phyloP scores from a whole-genome alignment of 768 basidiomycete genomes.

The Panaeolus cyanescens region DNA sequence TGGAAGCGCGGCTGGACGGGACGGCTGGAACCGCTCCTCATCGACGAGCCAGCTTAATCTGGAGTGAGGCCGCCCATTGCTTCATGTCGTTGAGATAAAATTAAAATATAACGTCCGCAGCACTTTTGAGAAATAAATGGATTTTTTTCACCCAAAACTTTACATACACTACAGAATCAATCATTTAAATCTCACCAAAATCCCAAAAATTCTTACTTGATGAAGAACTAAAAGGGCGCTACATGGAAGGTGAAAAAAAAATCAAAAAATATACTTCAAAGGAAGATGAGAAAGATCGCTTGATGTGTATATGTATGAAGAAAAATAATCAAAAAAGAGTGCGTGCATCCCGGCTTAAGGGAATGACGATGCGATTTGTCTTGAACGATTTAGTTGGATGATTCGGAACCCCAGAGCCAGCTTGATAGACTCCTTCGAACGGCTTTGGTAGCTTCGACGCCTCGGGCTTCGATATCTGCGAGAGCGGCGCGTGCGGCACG shows the following conservation, averaged over 20 bases:
- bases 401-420: not conserved
- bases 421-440: not conserved
- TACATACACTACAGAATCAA: not conserved
- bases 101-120: too few relatives aligned
- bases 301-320: not conserved
- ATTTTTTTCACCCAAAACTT: not conserved
- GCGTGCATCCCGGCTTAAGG: not conserved
- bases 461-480: not conserved
- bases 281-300: not conserved
- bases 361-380: conserved; percentile 4
- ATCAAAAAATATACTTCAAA: not conserved
- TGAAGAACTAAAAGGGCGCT: too few relatives aligned
- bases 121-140: too few relatives aligned
- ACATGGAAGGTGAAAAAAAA: not conserved
- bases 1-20: not conserved
- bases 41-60: too few relatives aligned
- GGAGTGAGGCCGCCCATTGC: too few relatives aligned
- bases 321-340: not conserved
- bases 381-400: not conserved
- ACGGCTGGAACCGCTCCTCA: not conserved
- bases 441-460: not conserved
- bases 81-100: too few relatives aligned
- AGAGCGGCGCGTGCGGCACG: conserved; percentile 6
- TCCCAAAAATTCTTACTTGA: too few relatives aligned
- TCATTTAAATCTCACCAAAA: not conserved